A percentile compares a stretch with the other conserved stretches of the same genome.
phyloP scores from a whole-genome alignment of 768 basidiomycete species.

The Xerocomus brunneocitrinus region DNA sequence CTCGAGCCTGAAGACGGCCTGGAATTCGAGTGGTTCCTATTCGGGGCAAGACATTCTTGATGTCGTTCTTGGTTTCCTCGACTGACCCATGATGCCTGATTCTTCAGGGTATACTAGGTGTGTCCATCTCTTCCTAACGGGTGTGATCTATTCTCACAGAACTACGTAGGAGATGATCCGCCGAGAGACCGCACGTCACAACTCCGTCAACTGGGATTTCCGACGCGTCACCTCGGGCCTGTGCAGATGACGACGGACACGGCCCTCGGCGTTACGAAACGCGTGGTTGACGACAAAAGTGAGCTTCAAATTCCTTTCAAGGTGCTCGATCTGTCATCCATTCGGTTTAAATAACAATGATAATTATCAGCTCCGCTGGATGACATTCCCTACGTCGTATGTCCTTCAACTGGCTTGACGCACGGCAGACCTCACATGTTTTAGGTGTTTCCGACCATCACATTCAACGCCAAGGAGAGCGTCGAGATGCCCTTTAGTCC shows the following conservation, averaged over 20 bases:
- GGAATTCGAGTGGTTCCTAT: constrained; percentile 86
- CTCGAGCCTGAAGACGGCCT: constrained; percentile 76
- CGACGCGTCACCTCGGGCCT: constrained; percentile 75
- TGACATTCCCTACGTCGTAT: constrained; percentile 68
- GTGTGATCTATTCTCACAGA: not conserved
- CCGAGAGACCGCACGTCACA: constrained; percentile 91
- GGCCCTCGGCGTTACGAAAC: not conserved
- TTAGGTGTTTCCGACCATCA: constrained; percentile 87
- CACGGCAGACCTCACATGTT: not conserved
- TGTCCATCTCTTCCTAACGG: not conserved
- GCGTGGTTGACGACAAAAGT: constrained; percentile 80
- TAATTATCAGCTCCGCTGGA: constrained; percentile 50
- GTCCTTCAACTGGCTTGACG: constrained; percentile 15
- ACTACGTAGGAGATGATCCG: constrained; percentile 79
- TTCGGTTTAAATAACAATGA: not conserved
- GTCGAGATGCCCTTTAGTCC: constrained; percentile 98
- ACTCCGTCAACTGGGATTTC: constrained; percentile 82
- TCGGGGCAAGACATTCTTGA: constrained; percentile 57
- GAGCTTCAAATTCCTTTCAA: constrained; percentile 11
- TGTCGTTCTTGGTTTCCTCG: not conserved
- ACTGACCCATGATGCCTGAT: not conserved
- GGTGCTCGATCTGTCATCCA: too few species aligned
- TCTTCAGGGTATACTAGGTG: constrained; percentile 58
- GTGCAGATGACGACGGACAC: constrained; percentile 88
- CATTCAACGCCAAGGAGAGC: constrained; percentile 80